Evolutionary conservation across 139 green algal genomes (phyloP).

Genomic region (Desmodesmus armatus): DNA sequence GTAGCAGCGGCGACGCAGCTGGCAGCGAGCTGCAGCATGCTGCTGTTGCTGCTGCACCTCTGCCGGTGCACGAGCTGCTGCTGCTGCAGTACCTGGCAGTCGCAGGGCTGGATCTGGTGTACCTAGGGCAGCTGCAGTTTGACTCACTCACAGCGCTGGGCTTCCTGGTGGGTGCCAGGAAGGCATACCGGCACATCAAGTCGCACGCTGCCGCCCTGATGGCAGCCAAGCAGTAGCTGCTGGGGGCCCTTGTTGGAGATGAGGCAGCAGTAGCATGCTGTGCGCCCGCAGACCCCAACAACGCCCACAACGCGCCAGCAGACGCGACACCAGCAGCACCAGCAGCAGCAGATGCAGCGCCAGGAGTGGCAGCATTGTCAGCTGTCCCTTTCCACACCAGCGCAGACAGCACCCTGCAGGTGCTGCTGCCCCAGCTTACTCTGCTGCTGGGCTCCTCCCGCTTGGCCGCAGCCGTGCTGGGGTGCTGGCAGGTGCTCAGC

Average conservation of each 20-base stretch:
- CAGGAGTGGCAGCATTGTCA: neutral
- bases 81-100: neutral
- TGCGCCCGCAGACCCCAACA: too few relatives aligned
- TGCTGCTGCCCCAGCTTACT: neutral
- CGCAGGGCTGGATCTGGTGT: conserved; percentile 16
- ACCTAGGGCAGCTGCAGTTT: conserved; percentile 10
- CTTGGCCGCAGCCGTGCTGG: conserved; percentile 1
- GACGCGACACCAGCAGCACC: neutral
- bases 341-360: neutral
- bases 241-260: neutral
- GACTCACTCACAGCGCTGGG: neutral
- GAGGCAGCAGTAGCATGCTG: neutral
- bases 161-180: neutral
- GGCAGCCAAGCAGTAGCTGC: neutral
- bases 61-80: neutral
- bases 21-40: neutral
- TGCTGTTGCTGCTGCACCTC: neutral
- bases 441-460: conserved; percentile 12
- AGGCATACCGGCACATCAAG: neutral
- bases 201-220: neutral
- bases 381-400: neutral
- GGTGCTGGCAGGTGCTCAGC: neutral
- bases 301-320: too few relatives aligned
- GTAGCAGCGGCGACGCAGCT: neutral
- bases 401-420: neutral